These are phyloP conservation scores for Bauhinia variegata DNA, from an alignment of 306 rosid species.

Conservation along the genomic window DNA sequence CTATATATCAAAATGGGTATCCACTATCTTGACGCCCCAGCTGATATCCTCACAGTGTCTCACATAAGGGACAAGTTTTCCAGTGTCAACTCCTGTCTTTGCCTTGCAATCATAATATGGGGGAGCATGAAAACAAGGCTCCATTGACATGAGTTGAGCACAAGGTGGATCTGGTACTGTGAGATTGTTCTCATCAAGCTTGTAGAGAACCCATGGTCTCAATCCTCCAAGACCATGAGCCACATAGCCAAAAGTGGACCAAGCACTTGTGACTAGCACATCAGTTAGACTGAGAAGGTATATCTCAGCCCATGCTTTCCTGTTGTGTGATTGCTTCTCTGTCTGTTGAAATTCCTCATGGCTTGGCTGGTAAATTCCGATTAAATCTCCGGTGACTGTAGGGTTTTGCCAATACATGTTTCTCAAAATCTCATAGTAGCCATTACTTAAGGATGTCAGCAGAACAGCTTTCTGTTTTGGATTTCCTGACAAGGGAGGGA, in stretches of 20 bases:
- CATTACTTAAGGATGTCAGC: slow-evolving; percentile 47
- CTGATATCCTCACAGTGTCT: slow-evolving; percentile 66
- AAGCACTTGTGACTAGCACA: slow-evolving; percentile 53
- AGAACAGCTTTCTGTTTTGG: slow-evolving; percentile 41
- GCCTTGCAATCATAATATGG: slow-evolving; percentile 57
- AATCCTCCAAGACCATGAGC: slow-evolving; percentile 60
- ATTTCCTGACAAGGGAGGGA: slow-evolving; percentile 24
- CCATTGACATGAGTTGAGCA: slow-evolving; percentile 51
- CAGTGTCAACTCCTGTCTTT: slow-evolving; percentile 47
- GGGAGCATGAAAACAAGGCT: slow-evolving; percentile 59
- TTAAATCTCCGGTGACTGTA: slow-evolving; percentile 47
- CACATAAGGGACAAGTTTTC: slow-evolving; percentile 51
- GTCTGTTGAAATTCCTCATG: slow-evolving; percentile 56
- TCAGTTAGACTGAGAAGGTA: slow-evolving; percentile 52
- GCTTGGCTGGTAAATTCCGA: slow-evolving; percentile 48
- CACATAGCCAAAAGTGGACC: slow-evolving; percentile 62
- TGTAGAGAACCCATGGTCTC: slow-evolving; percentile 57
- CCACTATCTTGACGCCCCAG: slow-evolving; percentile 63
- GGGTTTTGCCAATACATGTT: slow-evolving; percentile 51
- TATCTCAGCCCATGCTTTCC: slow-evolving; percentile 57
- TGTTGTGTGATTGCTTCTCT: slow-evolving; percentile 51
- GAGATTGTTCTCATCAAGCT: slow-evolving; percentile 39
- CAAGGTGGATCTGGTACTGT: slow-evolving; percentile 52
- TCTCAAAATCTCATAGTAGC: slow-evolving; percentile 46
- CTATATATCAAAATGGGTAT: slow-evolving; percentile 2